A percentile compares a stretch with the other conserved stretches of the same genome.
phyloP scores from a whole-genome alignment of 1,284 basidiomycete genomes.

The Salmacisia buchloeana region DNA sequence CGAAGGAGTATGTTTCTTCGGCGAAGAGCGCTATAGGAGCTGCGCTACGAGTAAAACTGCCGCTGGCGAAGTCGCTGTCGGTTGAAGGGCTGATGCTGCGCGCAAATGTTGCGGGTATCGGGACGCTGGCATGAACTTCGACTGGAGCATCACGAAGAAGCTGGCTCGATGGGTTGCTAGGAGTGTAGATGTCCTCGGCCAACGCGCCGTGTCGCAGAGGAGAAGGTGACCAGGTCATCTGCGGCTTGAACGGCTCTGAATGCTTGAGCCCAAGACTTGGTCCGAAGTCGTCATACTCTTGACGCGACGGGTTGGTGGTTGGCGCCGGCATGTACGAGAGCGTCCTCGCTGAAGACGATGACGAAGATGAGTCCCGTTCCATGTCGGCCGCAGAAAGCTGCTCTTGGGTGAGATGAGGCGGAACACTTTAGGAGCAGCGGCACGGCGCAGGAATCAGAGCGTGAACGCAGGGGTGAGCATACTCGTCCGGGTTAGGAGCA shows the following conservation, averaged over 20 bases:
- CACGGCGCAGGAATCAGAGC: no score
- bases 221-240: neutral
- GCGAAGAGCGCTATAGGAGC: constrained; percentile 1
- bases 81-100: neutral
- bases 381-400: no score
- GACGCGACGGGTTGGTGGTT: neutral
- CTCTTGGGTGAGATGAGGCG: no score
- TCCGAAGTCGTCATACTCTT: neutral
- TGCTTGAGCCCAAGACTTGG: no score
- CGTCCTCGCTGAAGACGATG: neutral
- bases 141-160: no score
- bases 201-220: neutral
- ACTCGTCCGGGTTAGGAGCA: no score
- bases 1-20: neutral
- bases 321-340: neutral
- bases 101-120: neutral
- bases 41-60: neutral
- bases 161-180: neutral
- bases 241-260: neutral
- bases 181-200: neutral
- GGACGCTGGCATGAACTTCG: neutral
- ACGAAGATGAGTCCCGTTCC: no score
- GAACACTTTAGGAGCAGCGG: no score
- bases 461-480: no score
- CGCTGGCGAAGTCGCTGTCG: neutral